phyloP scores from a whole-genome alignment of 345 rosid species.

The Trapa bicornis region DNA sequence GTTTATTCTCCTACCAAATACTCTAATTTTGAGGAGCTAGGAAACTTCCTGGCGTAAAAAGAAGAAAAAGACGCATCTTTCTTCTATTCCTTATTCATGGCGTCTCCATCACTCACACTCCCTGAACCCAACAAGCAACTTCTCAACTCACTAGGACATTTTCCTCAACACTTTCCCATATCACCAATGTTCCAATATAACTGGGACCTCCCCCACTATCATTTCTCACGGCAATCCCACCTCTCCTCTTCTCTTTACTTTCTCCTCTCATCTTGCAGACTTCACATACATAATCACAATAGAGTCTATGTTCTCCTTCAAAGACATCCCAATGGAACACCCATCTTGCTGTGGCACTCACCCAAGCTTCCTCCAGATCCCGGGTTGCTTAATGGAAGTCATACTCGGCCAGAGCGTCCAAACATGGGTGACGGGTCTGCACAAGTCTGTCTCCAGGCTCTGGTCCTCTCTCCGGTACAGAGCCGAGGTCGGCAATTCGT shows the following conservation, averaged over 20 bases:
- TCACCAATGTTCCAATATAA: too few relatives aligned
- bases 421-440: slow-evolving; percentile 3
- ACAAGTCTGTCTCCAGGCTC: slow-evolving; percentile 20
- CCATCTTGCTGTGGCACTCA: neutral
- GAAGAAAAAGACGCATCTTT: too few relatives aligned
- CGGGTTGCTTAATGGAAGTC: neutral
- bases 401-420: slow-evolving; percentile 1
- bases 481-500: slow-evolving; percentile 10
- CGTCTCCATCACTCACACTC: neutral
- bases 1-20: too few relatives aligned
- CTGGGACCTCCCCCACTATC: neutral
- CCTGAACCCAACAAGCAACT: neutral
- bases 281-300: neutral
- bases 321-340: neutral
- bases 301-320: neutral
- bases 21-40: too few relatives aligned
- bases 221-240: neutral
- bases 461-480: slow-evolving; percentile 24
- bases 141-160: neutral
- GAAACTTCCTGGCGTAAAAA: too few relatives aligned
- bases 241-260: neutral
- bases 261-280: neutral
- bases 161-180: neutral
- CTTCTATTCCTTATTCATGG: too few relatives aligned
- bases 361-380: slow-evolving; percentile 3